Conservation (phyloP, 371 early-diverging fungal genomes). For the Syncephalastrum contaminatum region DNA sequence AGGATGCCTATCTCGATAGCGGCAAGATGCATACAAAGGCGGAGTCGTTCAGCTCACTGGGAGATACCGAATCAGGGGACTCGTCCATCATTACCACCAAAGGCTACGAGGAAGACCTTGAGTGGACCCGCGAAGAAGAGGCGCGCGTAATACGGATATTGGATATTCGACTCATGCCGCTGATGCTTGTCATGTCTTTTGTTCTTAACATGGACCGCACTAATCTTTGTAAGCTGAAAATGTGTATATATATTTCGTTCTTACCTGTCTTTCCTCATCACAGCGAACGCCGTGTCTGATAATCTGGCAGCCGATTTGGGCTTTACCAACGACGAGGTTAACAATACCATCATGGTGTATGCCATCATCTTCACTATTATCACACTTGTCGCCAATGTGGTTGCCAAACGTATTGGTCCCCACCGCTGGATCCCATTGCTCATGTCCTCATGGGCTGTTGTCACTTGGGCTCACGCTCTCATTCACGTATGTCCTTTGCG, state of each 20-base stretch:
- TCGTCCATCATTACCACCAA: no score
- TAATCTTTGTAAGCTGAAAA: conserved; percentile 30
- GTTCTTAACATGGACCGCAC: conserved; percentile 40
- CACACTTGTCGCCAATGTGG: conserved; percentile 40
- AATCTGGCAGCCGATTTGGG: conserved; percentile 34
- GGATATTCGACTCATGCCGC: conserved; percentile 26
- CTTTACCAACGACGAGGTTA: conserved; percentile 30
- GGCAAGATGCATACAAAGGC: no score
- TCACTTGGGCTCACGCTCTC: conserved; percentile 39
- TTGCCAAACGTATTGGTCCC: conserved; percentile 50
- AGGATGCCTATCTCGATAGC: no score
- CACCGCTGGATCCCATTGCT: conserved; percentile 56
- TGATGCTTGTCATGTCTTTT: conserved; percentile 34
- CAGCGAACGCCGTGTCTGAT: conserved; percentile 43
- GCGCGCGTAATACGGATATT: conserved; percentile 16
- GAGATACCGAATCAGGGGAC: no score
- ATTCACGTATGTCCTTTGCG: conserved; percentile 13
- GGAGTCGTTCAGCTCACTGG: no score
- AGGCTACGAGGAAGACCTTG: conserved; percentile 17
- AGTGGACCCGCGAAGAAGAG: conserved; percentile 41
- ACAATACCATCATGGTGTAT: conserved; percentile 29
- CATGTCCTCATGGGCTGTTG: conserved; percentile 58
- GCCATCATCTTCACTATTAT: conserved; percentile 30
- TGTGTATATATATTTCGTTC: neutral
- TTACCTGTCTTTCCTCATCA: neutral